Conservation (phyloP, 495 filamentous ascomycete species). For the Annulohypoxylon nitens region DNA sequence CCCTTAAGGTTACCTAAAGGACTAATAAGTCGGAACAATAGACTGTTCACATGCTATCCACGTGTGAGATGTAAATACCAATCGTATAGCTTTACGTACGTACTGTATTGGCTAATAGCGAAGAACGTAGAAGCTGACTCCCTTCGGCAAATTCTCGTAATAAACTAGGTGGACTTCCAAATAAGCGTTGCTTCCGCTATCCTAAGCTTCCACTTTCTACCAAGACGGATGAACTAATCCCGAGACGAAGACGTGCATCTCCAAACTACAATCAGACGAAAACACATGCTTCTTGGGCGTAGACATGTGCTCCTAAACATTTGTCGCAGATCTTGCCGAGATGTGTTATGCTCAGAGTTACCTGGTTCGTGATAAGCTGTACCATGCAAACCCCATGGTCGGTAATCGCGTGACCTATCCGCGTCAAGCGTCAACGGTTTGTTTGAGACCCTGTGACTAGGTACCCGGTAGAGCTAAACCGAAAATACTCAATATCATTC, state of each 20-base stretch:
- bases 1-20: slow-evolving; percentile 1
- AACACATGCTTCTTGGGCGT: slow-evolving; percentile 7
- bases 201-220: slow-evolving; percentile 26
- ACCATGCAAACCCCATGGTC: slow-evolving; percentile 18
- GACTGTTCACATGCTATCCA: not conserved
- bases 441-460: slow-evolving; percentile 33
- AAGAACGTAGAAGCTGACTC: not conserved
- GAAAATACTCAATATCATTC: slow-evolving; percentile 9
- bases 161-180: not conserved
- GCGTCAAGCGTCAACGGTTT: slow-evolving; percentile 18
- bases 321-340: slow-evolving; percentile 41
- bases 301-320: slow-evolving; percentile 20
- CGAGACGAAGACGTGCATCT: slow-evolving; percentile 26
- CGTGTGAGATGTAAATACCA: not conserved
- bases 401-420: slow-evolving; percentile 40
- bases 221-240: slow-evolving; percentile 37
- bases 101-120: slow-evolving; percentile 3
- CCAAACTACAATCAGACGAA: slow-evolving; percentile 14
- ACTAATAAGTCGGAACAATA: slow-evolving; percentile 6
- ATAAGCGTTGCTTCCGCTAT: slow-evolving; percentile 14
- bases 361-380: slow-evolving; percentile 32
- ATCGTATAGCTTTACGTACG: too few relatives aligned
- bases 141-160: slow-evolving; percentile 4
- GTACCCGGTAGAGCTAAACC: slow-evolving; percentile 10
- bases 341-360: slow-evolving; percentile 25